Evolutionary conservation across 129 eudicot species (phyloP).

Genomic region (Helichrysum umbraculigerum): DNA sequence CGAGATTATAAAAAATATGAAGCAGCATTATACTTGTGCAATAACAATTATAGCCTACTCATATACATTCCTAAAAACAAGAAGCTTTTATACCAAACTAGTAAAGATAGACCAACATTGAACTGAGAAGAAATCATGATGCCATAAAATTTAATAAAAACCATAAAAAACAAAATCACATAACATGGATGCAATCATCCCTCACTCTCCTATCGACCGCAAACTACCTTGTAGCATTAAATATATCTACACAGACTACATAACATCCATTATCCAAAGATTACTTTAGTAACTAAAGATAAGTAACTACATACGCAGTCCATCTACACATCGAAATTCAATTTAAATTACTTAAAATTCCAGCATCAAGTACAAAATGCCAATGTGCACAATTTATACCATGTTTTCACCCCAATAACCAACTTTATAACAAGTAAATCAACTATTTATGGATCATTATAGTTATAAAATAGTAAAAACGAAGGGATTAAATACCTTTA

Average conservation of each 20-base stretch:
- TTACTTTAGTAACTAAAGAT: not conserved
- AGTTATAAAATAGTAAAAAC: not conserved
- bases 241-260: not conserved
- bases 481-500: conserved; percentile 52
- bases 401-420: not conserved
- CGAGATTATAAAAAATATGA: not conserved
- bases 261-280: conserved; percentile 10
- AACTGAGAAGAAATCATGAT: not conserved
- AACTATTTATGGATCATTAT: not conserved
- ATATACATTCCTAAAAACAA: not conserved
- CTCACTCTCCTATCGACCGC: not conserved
- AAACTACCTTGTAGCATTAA: conserved; percentile 9
- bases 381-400: no score
- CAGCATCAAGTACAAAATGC: conserved; percentile 2
- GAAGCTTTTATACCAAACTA: not conserved
- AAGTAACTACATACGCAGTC: not conserved
- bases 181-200: not conserved
- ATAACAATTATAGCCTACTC: not conserved
- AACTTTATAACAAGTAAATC: not conserved
- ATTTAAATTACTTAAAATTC: not conserved
- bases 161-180: not conserved
- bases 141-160: not conserved
- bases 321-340: not conserved
- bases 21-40: conserved; percentile 7
- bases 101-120: not conserved